phyloP scores from a whole-genome alignment of 192 early-diverging fungal species.

The Fimicolochytrium jonesii region DNA sequence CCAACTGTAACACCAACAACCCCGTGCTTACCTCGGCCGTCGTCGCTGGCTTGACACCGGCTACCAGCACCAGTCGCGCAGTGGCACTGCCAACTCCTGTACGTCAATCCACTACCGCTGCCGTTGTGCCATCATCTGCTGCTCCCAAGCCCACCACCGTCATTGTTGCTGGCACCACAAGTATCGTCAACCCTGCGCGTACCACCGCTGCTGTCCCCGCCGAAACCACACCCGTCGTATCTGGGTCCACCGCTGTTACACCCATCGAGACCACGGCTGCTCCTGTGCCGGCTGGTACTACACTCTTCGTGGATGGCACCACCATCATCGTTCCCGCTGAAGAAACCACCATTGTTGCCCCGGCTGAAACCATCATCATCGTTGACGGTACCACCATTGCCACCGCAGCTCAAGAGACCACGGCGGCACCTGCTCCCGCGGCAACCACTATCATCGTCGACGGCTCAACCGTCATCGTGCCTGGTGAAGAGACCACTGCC shows the following conservation, averaged over 20 bases:
- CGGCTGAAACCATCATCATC: background rate
- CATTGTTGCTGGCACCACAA: background rate
- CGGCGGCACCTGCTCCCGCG: background rate
- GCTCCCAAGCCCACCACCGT: background rate
- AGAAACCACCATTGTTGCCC: background rate
- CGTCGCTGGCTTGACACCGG: background rate
- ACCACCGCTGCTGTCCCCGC: background rate
- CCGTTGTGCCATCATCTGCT: too few relatives aligned
- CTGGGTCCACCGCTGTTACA: too few relatives aligned
- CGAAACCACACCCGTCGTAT: too few relatives aligned
- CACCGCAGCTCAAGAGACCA: background rate
- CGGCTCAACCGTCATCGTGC: too few relatives aligned
- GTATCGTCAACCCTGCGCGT: background rate
- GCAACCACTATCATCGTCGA: background rate
- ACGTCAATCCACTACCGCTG: too few relatives aligned
- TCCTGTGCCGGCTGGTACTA: background rate
- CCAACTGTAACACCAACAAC: constrained; percentile 8
- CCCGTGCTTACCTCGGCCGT: background rate
- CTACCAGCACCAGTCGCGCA: too few relatives aligned
- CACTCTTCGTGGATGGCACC: background rate
- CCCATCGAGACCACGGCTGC: background rate
- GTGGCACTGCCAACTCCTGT: too few relatives aligned
- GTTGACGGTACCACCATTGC: background rate
- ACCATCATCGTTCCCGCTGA: background rate
- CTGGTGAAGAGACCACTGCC: background rate